Base-by-base conservation (phyloP, 768 basidiomycete genomes). In the Aureoboletus auriporus region DNA sequence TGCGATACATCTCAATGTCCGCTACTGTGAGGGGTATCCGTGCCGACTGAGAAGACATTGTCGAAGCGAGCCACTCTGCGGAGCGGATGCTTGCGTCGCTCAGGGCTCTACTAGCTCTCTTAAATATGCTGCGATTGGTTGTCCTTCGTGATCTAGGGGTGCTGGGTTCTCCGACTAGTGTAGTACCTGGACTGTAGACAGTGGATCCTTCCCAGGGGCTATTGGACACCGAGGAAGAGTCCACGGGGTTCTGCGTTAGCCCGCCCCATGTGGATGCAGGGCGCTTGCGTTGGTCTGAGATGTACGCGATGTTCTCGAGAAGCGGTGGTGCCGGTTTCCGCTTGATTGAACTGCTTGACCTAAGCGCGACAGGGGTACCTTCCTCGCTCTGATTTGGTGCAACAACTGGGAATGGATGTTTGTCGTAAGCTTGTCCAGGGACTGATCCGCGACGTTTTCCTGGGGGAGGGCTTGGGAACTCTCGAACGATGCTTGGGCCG, bases 391-490 rank as follows among this genome's bases (percentile, higher is more conserved):
- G 28, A 46, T 42, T 38, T 59, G 20, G 64, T 55, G 50, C 57
- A 13, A 67, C 49, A 12, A 58, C 52, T 1, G 60, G 58, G 42
- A 50, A 57, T 13, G 45, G 48, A 40, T 58, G 61, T 26, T 66
- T 57, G 35, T 55, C 56, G 38, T 59, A 56, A 28, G 51, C 45
- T 45, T 61, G 49, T 34, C 60, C 54, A 5, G 59, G 52, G 37
- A 58, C 60, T 27, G 59, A 64, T 44, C 61, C 51, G 27, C 60
- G 65, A 50, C 51, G 51, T 56, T 51, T 64, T 27, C 67, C 62
- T 31, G 67, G 60, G 6, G 78, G 79, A 42, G 76, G 69, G 12
- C 64, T 69, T 33, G 83, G 80, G 65, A 84, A 85, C 61, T 75
- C 77, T 16, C 73, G 75, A 30, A 83, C 72, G 16, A 72, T 67